phyloP scores from a whole-genome alignment of 805 yeast genomes.

The Debaryomyces castellii region DNA sequence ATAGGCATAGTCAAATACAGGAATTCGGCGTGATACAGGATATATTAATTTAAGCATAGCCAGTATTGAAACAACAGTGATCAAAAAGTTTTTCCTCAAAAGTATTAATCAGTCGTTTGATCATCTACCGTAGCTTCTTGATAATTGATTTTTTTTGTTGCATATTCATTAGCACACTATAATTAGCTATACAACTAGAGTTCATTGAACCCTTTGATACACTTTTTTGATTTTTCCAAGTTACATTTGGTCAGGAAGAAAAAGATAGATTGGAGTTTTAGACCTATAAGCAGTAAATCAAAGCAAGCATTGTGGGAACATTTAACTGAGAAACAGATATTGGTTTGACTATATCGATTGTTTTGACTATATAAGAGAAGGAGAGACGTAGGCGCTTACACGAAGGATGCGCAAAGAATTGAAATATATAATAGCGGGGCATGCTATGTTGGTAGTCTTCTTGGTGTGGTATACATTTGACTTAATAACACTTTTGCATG shows the following conservation, averaged over 20 bases:
- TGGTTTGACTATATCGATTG: neutral
- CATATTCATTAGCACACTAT: neutral
- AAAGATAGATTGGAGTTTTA: neutral
- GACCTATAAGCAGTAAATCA: neutral
- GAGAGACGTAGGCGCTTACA: neutral
- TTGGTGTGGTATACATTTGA: slow-evolving; percentile 68
- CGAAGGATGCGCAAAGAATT: slow-evolving; percentile 61
- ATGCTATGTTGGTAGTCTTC: slow-evolving; percentile 51
- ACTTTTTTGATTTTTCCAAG: no score
- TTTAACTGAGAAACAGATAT: neutral
- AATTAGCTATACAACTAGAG: neutral
- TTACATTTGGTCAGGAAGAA: neutral
- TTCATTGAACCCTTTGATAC: neutral
- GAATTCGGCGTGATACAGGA: neutral
- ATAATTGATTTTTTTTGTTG: no score
- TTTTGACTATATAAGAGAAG: neutral
- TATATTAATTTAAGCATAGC: neutral
- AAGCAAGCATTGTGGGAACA: neutral
- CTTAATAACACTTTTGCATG: slow-evolving; percentile 69
- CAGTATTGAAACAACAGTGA: neutral
- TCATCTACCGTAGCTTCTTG: neutral
- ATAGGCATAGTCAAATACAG: neutral
- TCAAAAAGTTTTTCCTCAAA: neutral
- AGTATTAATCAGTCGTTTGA: neutral
- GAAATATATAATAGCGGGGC: slow-evolving; percentile 59